Conservation (phyloP, 208 protist species). For the Leishmania braziliensis region DNA sequence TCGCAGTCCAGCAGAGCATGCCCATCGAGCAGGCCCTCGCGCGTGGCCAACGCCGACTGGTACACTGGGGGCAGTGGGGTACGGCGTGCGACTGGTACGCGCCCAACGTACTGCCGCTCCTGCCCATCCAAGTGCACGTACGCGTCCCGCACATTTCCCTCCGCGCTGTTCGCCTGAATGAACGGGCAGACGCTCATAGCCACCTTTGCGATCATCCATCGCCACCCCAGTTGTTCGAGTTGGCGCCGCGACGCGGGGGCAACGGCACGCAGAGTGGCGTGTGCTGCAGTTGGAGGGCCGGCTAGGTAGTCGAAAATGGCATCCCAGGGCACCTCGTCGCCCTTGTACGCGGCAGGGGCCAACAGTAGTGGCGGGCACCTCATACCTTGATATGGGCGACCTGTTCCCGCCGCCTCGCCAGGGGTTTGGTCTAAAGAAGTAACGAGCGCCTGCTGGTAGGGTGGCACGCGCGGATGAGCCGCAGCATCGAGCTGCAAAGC, state of each 20-base stretch:
- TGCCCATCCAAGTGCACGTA: slow-evolving; percentile 33
- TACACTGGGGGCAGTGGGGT: slow-evolving; percentile 2
- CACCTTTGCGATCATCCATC: slow-evolving; percentile 19
- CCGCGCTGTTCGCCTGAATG: slow-evolving; percentile 17
- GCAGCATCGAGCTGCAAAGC: slow-evolving; percentile 12
- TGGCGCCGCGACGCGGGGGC: slow-evolving; percentile 16
- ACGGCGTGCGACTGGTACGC: slow-evolving; percentile 32
- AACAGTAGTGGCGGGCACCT: not conserved
- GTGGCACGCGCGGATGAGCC: not conserved
- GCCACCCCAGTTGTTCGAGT: slow-evolving; percentile 26
- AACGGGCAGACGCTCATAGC: slow-evolving; percentile 16
- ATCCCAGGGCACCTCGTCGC: slow-evolving; percentile 14
- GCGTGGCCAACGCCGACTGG: not conserved
- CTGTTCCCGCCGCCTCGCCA: not conserved
- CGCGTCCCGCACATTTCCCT: slow-evolving; percentile 23
- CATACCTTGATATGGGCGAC: not conserved
- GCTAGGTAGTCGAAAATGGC: slow-evolving; percentile 14
- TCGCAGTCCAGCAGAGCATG: slow-evolving; percentile 31
- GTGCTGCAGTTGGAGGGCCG: not conserved
- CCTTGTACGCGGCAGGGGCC: not conserved
- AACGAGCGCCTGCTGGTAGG: not conserved
- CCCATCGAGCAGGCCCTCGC: slow-evolving; percentile 14
- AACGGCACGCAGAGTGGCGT: slow-evolving; percentile 21
- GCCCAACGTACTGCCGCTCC: slow-evolving; percentile 29
- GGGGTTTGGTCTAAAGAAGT: not conserved